Evolutionary conservation across 176 grass and related monocot genomes (phyloP), one percentile per base, ranked within the genome.

Genomic region (Panicum miliaceum): DNA sequence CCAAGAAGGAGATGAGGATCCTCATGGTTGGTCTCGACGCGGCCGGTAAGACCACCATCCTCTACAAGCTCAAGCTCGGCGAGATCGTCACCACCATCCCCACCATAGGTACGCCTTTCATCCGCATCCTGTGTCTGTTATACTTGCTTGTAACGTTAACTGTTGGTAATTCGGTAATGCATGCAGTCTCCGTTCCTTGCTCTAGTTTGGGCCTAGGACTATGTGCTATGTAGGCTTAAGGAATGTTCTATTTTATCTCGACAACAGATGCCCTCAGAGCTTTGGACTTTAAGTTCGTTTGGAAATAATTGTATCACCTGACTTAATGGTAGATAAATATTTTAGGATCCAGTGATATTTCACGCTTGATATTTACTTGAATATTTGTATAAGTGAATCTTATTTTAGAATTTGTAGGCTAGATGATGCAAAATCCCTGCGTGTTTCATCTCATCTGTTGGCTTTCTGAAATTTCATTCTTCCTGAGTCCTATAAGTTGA

Each of bases 1-100:
- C 93, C 14, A 95, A 95, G 88, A 95, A 92, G 90, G 93, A 95
- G 88, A 95, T 95, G 93, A 86, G 93, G 85, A 95, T 95, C 56
- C 85, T 95, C 75, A 95, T 95, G 93, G 93, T 95, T 29, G 93
- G 93, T 78, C 93, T 95, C 35, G 93, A 95, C 56, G 93, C 93
- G 25, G 93, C 93, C 37, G 93, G 93, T 92, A 95, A 95, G 82
- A 95, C 93, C 75, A 95, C 93, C 82, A 95, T 95, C 82, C 93
- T 95, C 42, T 95, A 95, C 90, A 95, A 95, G 88, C 88, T 95
- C 78, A 95, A 95, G 88, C 90, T 95, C 27, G 93, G 93, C 68
- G 93, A 95, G 90, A 95, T 95, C 62, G 93, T 95, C 86, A 95
- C 93, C 69, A 95, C 93, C 63, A 95, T 95, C 73, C 93, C 93